Conservation (phyloP, 176 grass and related monocot genomes). For the Pontederia crassipes region DNA sequence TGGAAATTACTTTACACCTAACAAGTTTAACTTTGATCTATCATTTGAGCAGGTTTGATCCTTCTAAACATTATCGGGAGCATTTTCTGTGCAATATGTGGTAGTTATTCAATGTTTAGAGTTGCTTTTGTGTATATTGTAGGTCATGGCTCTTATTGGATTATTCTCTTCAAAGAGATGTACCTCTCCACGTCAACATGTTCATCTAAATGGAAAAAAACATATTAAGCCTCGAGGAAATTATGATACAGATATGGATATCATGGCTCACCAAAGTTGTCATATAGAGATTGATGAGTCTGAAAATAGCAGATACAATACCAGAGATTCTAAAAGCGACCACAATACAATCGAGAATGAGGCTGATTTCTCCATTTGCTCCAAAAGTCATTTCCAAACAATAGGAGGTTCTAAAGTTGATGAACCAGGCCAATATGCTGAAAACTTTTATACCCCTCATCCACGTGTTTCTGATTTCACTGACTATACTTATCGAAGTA, state of each 20-base stretch:
- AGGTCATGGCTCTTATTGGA: slow-evolving; percentile 46
- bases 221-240: slow-evolving; percentile 17
- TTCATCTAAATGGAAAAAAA: slow-evolving; percentile 1
- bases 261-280: too few species aligned
- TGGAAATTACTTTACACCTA: slow-evolving; percentile 15
- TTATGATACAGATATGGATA: neutral
- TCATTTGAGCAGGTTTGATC: slow-evolving; percentile 38
- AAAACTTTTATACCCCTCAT: too few species aligned
- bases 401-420: too few species aligned
- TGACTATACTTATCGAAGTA: too few species aligned
- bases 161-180: slow-evolving; percentile 40
- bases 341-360: too few species aligned
- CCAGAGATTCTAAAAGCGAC: too few species aligned
- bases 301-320: too few species aligned
- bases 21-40: slow-evolving; percentile 29
- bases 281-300: too few species aligned
- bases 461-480: too few species aligned
- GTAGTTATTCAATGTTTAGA: slow-evolving; percentile 20
- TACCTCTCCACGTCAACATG: slow-evolving; percentile 20
- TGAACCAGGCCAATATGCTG: too few species aligned
- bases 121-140: slow-evolving; percentile 17
- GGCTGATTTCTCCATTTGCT: too few species aligned
- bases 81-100: slow-evolving; percentile 4
- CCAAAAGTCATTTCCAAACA: too few species aligned
- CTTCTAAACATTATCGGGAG: neutral